A percentile compares a stretch with the other conserved stretches of the same genome.
phyloP scores from a whole-genome alignment of 495 filamentous ascomycete species.

The Oleoguttula mirabilis region DNA sequence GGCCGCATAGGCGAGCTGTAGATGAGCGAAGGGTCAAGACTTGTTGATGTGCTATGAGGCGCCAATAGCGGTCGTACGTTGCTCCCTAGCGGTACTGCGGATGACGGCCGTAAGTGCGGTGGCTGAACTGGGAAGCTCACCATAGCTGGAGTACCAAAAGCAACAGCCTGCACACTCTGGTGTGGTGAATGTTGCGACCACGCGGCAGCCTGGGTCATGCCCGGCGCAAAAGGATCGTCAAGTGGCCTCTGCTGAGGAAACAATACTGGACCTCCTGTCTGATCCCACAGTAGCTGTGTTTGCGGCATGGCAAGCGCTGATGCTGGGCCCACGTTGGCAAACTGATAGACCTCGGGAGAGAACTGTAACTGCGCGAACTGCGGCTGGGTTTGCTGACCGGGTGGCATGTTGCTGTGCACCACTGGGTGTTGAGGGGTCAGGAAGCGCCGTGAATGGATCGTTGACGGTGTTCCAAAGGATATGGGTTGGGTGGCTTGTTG shows the following conservation, averaged over 20 bases:
- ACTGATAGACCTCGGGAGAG: slow-evolving; percentile 56
- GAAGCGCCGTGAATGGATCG: slow-evolving; percentile 31
- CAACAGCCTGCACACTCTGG: slow-evolving; percentile 7
- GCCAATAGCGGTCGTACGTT: not conserved
- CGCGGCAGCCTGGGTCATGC: slow-evolving; percentile 16
- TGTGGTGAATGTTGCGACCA: not conserved
- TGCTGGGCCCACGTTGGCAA: slow-evolving; percentile 57
- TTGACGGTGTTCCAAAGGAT: slow-evolving; percentile 28
- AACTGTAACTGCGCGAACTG: slow-evolving; percentile 46
- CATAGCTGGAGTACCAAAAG: slow-evolving; percentile 18
- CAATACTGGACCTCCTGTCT: slow-evolving; percentile 29
- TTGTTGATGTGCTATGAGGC: not conserved
- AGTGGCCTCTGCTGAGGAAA: slow-evolving; percentile 7
- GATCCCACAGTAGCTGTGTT: slow-evolving; percentile 65
- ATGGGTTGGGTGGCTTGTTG: slow-evolving; percentile 27
- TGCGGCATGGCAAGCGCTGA: slow-evolving; percentile 54
- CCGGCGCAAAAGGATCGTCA: slow-evolving; percentile 27
- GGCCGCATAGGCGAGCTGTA: slow-evolving; percentile 17
- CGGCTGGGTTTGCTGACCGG: slow-evolving; percentile 23
- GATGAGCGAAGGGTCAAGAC: slow-evolving; percentile 17
- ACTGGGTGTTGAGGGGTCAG: slow-evolving; percentile 36
- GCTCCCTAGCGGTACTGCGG: slow-evolving; percentile 1
- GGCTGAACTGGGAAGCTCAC: slow-evolving; percentile 17
- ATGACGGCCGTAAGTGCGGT: slow-evolving; percentile 2
- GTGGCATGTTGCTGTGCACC: slow-evolving; percentile 28